phyloP scores from a whole-genome alignment of 352 stramenopile species.

The Elongisporangium anandrum region DNA sequence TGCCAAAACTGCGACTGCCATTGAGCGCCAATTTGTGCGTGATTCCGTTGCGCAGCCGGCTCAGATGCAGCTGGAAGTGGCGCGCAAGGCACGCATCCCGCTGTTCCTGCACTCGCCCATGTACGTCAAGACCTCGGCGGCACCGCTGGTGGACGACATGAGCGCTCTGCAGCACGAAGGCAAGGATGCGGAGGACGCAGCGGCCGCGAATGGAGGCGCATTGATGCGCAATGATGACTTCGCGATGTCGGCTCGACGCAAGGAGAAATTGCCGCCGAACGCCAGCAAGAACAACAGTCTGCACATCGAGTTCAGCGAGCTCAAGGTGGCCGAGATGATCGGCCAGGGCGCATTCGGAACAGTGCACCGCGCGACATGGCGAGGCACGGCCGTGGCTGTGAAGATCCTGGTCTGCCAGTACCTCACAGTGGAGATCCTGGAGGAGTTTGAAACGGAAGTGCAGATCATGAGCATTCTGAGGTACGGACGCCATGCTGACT shows the following conservation, averaged over 20 bases:
- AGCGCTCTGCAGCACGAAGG: conserved; percentile 9
- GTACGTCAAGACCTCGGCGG: conserved; percentile 74
- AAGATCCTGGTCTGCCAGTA: conserved; percentile 86
- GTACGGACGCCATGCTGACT: conserved; percentile 23
- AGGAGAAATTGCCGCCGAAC: conserved; percentile 50
- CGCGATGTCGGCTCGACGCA: conserved; percentile 21
- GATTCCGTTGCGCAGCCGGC: conserved; percentile 60
- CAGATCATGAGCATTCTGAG: conserved; percentile 89
- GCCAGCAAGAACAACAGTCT: conserved; percentile 65
- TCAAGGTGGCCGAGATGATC: conserved; percentile 80
- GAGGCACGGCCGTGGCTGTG: conserved; percentile 71
- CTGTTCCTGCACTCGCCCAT: conserved; percentile 85
- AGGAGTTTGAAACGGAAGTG: conserved; percentile 86
- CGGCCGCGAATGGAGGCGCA: neutral
- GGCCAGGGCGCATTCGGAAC: conserved; percentile 82
- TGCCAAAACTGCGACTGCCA: conserved; percentile 36
- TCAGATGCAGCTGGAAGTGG: conserved; percentile 86
- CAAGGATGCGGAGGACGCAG: neutral
- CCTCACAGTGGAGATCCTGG: conserved; percentile 76
- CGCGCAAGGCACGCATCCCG: conserved; percentile 75
- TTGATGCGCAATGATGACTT: neutral
- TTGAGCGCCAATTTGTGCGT: conserved; percentile 70
- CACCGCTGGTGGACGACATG: conserved; percentile 47
- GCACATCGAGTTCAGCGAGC: conserved; percentile 76
- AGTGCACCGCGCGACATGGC: conserved; percentile 70